Conservation (phyloP, 163 green algal genomes). For the Chlorella variabilis region DNA sequence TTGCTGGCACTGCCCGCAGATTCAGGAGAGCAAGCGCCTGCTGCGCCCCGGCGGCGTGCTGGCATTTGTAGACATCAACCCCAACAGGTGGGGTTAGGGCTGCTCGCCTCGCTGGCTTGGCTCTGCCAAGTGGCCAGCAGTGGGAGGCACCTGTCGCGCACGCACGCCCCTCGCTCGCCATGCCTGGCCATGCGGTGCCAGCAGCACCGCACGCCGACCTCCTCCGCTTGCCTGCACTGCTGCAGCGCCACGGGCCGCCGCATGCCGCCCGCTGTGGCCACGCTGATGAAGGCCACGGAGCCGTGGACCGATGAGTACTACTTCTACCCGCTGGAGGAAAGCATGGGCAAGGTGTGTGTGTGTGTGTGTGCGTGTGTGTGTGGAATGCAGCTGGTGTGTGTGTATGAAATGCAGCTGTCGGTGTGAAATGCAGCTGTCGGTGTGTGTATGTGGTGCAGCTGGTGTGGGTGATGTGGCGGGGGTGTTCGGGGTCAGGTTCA, state of each 20-base stretch:
- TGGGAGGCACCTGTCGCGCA: no score
- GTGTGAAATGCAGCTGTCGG: no score
- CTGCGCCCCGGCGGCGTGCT: constrained; percentile 74
- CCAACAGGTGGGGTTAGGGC: constrained; percentile 36
- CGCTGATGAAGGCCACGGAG: constrained; percentile 91
- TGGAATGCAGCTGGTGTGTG: no score
- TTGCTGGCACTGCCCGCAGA: not conserved
- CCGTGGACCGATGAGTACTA: constrained; percentile 73
- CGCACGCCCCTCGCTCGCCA: not conserved
- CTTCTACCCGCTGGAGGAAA: not conserved
- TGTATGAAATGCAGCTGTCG: no score
- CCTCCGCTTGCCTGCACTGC: not conserved
- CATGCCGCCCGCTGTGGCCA: constrained; percentile 5
- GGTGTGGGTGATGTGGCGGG: no score
- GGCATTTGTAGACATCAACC: constrained; percentile 88
- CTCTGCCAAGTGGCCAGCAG: not conserved
- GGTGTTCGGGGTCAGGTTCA: no score
- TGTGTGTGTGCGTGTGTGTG: no score
- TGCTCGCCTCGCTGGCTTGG: not conserved
- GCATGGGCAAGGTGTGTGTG: not conserved
- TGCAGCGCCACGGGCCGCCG: constrained; percentile 1
- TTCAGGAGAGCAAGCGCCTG: constrained; percentile 51
- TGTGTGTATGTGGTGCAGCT: no score
- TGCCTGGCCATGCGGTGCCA: not conserved
- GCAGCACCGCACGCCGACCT: not conserved